Evolutionary conservation across 2,329 filamentous ascomycete genomes (phyloP).

Genomic region (Endocalyx cinctus): DNA sequence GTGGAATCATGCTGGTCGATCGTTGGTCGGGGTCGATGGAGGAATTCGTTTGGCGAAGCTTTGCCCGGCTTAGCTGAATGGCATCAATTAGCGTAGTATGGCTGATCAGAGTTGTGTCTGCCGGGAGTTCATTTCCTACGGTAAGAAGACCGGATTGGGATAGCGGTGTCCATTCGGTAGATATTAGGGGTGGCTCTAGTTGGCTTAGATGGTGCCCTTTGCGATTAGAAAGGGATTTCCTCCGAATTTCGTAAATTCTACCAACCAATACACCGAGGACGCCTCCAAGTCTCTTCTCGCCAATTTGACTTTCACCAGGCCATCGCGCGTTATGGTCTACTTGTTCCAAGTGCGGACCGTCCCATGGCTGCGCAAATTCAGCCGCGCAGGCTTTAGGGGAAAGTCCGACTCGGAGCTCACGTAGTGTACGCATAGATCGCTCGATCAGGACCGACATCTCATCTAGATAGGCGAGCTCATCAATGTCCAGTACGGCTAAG

Average conservation of each 20-base stretch:
- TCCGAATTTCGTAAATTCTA: constrained; percentile 57
- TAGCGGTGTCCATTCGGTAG: too few relatives aligned
- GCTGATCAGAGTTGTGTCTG: too few relatives aligned
- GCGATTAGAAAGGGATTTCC: too few relatives aligned
- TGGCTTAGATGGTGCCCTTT: too few relatives aligned
- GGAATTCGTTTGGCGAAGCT: too few relatives aligned
- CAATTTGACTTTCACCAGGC: constrained; percentile 53
- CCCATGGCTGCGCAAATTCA: constrained; percentile 59
- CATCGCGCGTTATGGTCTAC: constrained; percentile 55
- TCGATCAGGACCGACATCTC: constrained; percentile 77
- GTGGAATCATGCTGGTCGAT: too few relatives aligned
- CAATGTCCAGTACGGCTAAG: constrained; percentile 73
- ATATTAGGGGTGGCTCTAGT: too few relatives aligned
- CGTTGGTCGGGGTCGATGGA: too few relatives aligned
- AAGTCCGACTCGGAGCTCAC: constrained; percentile 71
- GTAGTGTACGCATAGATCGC: constrained; percentile 60
- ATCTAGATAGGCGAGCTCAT: constrained; percentile 76
- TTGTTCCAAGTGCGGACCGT: constrained; percentile 57
- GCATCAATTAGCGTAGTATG: too few relatives aligned
- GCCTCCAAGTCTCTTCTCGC: constrained; percentile 62
- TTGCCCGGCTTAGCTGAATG: too few relatives aligned
- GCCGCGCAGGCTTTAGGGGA: constrained; percentile 41
- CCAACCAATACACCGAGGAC: constrained; percentile 65
- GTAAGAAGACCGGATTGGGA: too few relatives aligned
- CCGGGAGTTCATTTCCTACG: too few relatives aligned